Evolutionary conservation across 2,329 filamentous ascomycete species (phyloP).

Genomic region (Thielaviopsis musarum): DNA sequence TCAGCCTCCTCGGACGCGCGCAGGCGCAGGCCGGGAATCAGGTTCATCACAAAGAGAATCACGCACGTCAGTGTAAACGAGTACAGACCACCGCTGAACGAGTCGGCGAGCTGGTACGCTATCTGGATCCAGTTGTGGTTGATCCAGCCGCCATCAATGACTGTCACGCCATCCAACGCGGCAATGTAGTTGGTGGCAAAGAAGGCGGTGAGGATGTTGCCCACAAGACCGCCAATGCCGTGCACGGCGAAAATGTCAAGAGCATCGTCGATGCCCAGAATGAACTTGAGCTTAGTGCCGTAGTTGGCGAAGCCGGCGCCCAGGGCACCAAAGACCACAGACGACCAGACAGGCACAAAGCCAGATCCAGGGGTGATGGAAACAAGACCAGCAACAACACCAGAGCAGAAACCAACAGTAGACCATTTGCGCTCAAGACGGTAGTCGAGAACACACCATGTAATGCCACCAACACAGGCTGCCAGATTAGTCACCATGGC

Average conservation of each 20-base stretch:
- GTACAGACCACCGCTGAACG: conserved; percentile 56
- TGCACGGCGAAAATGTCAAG: conserved; percentile 82
- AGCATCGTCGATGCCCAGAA: conserved; percentile 65
- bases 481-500: conserved; percentile 74
- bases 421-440: conserved; percentile 83
- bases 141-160: conserved; percentile 63
- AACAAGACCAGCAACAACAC: conserved; percentile 73
- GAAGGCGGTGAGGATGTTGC: conserved; percentile 64
- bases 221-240: conserved; percentile 59
- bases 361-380: conserved; percentile 79
- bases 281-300: conserved; percentile 79
- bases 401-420: conserved; percentile 83
- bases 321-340: conserved; percentile 60
- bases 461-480: conserved; percentile 69
- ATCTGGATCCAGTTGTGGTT: conserved; percentile 74
- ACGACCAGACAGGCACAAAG: conserved; percentile 71
- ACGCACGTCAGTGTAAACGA: conserved; percentile 62
- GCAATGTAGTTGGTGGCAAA: conserved; percentile 78
- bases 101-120: conserved; percentile 71
- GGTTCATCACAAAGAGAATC: conserved; percentile 66
- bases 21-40: conserved; percentile 59
- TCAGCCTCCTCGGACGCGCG: conserved; percentile 64
- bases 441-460: conserved; percentile 82
- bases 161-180: conserved; percentile 52
- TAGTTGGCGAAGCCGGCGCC: conserved; percentile 73